These are phyloP conservation scores for Solanum clarkiae DNA, from an alignment of 257 asterid genomes.

Conservation along the genomic window DNA sequence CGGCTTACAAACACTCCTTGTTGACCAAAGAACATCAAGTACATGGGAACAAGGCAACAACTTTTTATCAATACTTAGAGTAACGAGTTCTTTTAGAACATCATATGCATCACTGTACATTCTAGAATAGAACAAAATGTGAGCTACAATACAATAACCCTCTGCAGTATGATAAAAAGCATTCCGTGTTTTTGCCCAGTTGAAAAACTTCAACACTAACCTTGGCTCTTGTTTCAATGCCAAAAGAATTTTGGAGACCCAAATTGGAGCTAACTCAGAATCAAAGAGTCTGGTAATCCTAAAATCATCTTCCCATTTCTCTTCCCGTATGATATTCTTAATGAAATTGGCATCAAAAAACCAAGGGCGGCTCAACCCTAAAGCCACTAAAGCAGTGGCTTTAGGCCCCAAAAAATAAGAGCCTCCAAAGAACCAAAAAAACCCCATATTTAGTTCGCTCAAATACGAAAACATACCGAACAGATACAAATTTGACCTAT, in stretches of 20 bases:
- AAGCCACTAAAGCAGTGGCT: no score
- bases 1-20: slow-evolving; percentile 45
- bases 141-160: slow-evolving; percentile 61
- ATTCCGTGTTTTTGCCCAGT: slow-evolving; percentile 40
- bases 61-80: slow-evolving; percentile 7
- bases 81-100: slow-evolving; percentile 49
- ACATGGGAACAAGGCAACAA: slow-evolving; percentile 14
- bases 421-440: no score
- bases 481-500: no score
- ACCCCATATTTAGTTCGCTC: background rate
- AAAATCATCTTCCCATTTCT: slow-evolving; percentile 57
- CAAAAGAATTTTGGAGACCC: slow-evolving; percentile 38
- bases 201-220: slow-evolving; percentile 62
- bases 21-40: slow-evolving; percentile 65
- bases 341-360: slow-evolving; percentile 16
- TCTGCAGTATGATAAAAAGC: slow-evolving; percentile 52
- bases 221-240: slow-evolving; percentile 60
- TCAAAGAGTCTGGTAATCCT: slow-evolving; percentile 25
- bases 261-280: slow-evolving; percentile 47
- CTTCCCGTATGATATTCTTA: slow-evolving; percentile 34
- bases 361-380: no score
- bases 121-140: slow-evolving; percentile 68
- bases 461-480: no score
- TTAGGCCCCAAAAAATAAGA: no score
- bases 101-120: slow-evolving; percentile 52